Evolutionary conservation across 1,284 basidiomycete genomes (phyloP), one percentile per base, ranked within the genome.

Genomic region (Malassezia cuniculi): DNA sequence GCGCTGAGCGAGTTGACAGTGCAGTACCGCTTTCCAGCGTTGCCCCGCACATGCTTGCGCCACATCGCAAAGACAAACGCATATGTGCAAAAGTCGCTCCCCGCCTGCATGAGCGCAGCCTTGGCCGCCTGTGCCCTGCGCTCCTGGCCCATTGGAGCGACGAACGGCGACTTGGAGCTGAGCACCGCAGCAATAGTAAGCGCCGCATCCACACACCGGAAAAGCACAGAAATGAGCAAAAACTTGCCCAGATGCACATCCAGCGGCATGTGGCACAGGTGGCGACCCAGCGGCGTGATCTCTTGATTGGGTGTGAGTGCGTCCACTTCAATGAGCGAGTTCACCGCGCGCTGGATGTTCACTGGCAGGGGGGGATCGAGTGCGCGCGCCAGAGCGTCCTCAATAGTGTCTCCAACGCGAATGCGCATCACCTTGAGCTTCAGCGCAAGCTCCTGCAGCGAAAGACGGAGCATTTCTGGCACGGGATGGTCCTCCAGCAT

Each of bases 171-270:
- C 69, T 95, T 95, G 3, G 84, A 81, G 65, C 85, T 94, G 21
- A 95, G 71, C 0, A 85, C 78, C 2, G 90, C 68, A 2, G 87
- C 87, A 45, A 97, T 89, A 1, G 90, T 94, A 35, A 99, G 72
- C 10, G 89, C 93, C 1, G 90, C 84, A 64, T 95, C 93, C 41
- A 97, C 71, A 63, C 90, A 95, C 36, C 78, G 78, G 69, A 97
- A 84, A 18, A 87, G 67, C 1, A 82, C 79, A 0, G 89, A 82
- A 19, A 82, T 77, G 19, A 97, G 73, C 15, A 97, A 71, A 66
- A 97, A 85, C 71, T 97, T 95, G 34, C 84, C 89, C 14, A 97
- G 76, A 64, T 97, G 86, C 19, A 97, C 89, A 61, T 99, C 93
- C 32, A 84, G 85, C 0, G 93, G 93, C 31, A 99, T 73, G 64